Base-by-base conservation (phyloP, 2,329 filamentous ascomycete species). In the Stachybotrys chartarum region DNA sequence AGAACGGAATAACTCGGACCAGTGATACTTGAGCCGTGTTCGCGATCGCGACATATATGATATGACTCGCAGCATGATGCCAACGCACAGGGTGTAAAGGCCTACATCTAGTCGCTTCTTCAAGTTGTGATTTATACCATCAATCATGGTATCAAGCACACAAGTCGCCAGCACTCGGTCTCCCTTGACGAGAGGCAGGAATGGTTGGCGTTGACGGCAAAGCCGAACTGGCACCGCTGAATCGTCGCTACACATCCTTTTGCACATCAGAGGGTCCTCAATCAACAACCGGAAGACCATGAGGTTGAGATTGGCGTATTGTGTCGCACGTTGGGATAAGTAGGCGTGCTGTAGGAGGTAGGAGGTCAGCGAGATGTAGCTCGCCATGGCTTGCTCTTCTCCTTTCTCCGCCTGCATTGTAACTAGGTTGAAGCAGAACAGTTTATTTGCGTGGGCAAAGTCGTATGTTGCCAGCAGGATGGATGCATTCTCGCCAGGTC, bases 271-370 rank as follows among this genome's bases (percentile, higher is more conserved):
- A 35, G 87, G 82, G 67, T 99, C 93, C 71, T 97, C 93, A 54
- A 96, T 83, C 3, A 99, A 75, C 24, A 96, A 84, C 24, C 92
- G 88, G 56, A 97, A 77, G 10, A 91, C 87, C 74, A 96, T 88
- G 16, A 97, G 80, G 63, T 87, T 92, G 30, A 96, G 79, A 63
- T 95, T 87, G 2, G 90, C 86, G 70, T 99, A 99, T 58, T 90
- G 80, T 1, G 90, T 84, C 12, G 90, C 84, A 59, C 94, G 83
- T 32, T 79, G 70, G 4, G 91, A 95, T 18, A 94, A 84, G 70
- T 97, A 88, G 2, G 94, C 92, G 72, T 99, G 93, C 63, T 97
- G 92, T 51, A 96, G 82, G 35, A 97, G 81, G 71, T 99, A 99
- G 3, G 93, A 97, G 4, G 90, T 89, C 48, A 96, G 78, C 0